Evolutionary conservation across 2,329 filamentous ascomycete species (phyloP).

Genomic region (Fusarium palustre): DNA sequence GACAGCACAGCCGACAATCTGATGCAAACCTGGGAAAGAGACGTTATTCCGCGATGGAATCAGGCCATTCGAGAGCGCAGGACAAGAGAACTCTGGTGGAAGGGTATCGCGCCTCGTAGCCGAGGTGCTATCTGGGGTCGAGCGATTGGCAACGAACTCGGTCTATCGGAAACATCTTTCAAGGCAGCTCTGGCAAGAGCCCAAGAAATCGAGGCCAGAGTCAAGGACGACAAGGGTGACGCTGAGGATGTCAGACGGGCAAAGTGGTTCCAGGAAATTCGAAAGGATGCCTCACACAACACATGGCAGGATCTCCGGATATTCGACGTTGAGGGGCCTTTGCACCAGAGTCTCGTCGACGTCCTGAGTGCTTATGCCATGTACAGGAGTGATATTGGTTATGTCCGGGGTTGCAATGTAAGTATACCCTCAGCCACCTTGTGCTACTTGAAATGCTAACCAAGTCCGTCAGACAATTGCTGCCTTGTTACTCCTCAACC

Average conservation of each 20-base stretch:
- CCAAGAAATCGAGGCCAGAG: conserved; percentile 68
- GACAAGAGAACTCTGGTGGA: conserved; percentile 85
- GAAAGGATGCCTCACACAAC: conserved; percentile 69
- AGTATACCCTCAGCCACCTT: conserved; percentile 52
- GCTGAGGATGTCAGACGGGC: conserved; percentile 67
- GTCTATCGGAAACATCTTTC: conserved; percentile 75
- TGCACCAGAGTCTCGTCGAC: conserved; percentile 76
- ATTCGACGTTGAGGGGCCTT: conserved; percentile 73
- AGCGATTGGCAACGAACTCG: conserved; percentile 80
- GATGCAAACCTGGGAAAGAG: conserved; percentile 77
- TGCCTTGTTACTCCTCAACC: conserved; percentile 78
- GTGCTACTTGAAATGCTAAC: conserved; percentile 33
- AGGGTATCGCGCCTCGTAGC: conserved; percentile 77
- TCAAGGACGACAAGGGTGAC: conserved; percentile 63
- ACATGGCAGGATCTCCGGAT: conserved; percentile 80
- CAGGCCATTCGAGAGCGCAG: conserved; percentile 74
- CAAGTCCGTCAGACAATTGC: conserved; percentile 69
- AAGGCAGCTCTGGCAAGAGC: conserved; percentile 77
- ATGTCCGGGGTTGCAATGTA: conserved; percentile 79
- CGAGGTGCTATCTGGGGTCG: conserved; percentile 76
- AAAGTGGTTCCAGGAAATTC: conserved; percentile 73
- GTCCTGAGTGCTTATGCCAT: conserved; percentile 83
- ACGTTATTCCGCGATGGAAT: conserved; percentile 81
- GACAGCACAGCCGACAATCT: conserved; percentile 67
- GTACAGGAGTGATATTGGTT: conserved; percentile 85